Conservation (phyloP, 2,329 filamentous ascomycete species). For the Endothia cerciana region DNA sequence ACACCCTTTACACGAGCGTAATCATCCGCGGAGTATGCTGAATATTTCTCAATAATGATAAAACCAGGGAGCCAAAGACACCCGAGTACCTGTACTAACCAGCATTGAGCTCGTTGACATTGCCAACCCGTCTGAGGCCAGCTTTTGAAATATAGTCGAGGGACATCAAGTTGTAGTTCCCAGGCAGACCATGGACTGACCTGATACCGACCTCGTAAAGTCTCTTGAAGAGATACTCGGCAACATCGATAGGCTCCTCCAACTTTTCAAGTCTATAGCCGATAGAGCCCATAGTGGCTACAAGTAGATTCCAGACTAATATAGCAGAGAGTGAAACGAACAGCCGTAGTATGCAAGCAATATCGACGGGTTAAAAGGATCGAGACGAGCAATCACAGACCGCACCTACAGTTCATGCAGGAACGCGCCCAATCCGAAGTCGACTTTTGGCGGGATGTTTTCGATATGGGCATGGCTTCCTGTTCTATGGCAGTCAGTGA, state of each 20-base stretch:
- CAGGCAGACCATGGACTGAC: conserved; percentile 71
- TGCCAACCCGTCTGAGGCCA: conserved; percentile 68
- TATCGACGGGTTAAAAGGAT: neutral
- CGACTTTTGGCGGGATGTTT: neutral
- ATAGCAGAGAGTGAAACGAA: neutral
- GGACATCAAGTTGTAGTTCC: conserved; percentile 73
- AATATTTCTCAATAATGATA: conserved; percentile 28
- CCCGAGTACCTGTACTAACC: conserved; percentile 47
- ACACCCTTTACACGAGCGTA: conserved; percentile 76
- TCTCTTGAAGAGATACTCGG: conserved; percentile 69
- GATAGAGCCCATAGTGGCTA: conserved; percentile 32
- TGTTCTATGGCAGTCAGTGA: neutral
- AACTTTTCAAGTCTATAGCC: conserved; percentile 49
- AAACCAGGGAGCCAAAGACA: too few relatives aligned
- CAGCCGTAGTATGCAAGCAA: neutral
- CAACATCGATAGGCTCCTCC: conserved; percentile 60
- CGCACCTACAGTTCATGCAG: neutral
- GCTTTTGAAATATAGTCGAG: conserved; percentile 67
- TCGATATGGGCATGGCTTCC: too few relatives aligned
- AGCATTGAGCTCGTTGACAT: conserved; percentile 74
- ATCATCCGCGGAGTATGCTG: conserved; percentile 78
- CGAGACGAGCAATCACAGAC: neutral
- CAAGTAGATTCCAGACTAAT: neutral
- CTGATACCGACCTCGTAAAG: conserved; percentile 66
- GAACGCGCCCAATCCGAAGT: neutral